These are phyloP conservation scores for Globisporangium cederbergense DNA, from an alignment of 352 stramenopile species.

Conservation along the genomic window DNA sequence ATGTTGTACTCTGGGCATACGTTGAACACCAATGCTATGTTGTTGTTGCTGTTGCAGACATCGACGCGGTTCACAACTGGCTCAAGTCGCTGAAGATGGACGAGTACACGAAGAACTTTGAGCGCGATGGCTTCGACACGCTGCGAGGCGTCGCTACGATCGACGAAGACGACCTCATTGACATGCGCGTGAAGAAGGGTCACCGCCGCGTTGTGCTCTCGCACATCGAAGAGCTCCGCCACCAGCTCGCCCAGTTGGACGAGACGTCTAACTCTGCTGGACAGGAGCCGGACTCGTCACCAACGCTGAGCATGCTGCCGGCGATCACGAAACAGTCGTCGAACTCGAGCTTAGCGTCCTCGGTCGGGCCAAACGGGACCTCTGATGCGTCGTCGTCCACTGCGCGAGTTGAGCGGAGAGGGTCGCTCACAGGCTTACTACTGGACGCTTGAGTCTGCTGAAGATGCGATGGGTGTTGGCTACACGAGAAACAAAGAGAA, in stretches of 20 bases:
- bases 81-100: constrained; percentile 87
- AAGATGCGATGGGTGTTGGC: constrained; percentile 1
- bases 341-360: constrained; percentile 31
- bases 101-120: constrained; percentile 85
- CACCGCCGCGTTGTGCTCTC: constrained; percentile 81
- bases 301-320: constrained; percentile 75
- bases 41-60: constrained; percentile 36
- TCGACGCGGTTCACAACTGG: constrained; percentile 80
- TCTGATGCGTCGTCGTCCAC: constrained; percentile 12
- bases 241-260: constrained; percentile 60
- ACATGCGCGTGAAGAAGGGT: constrained; percentile 88
- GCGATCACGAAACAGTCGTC: constrained; percentile 52
- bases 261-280: constrained; percentile 51
- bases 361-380: constrained; percentile 15
- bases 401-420: constrained; percentile 45
- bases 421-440: constrained; percentile 31
- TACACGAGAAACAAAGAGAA: constrained; percentile 4
- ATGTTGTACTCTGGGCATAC: neutral
- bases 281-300: constrained; percentile 64
- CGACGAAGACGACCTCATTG: constrained; percentile 83
- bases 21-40: neutral
- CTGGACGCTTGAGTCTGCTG: constrained; percentile 13
- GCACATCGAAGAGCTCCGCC: constrained; percentile 82
- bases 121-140: constrained; percentile 87
- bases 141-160: constrained; percentile 82